Percentiles rank a stretch among this genome's conserved stretches.
These are phyloP conservation scores for Amyloporia xantha DNA, from an alignment of 768 basidiomycete genomes.

Conservation along the genomic window DNA sequence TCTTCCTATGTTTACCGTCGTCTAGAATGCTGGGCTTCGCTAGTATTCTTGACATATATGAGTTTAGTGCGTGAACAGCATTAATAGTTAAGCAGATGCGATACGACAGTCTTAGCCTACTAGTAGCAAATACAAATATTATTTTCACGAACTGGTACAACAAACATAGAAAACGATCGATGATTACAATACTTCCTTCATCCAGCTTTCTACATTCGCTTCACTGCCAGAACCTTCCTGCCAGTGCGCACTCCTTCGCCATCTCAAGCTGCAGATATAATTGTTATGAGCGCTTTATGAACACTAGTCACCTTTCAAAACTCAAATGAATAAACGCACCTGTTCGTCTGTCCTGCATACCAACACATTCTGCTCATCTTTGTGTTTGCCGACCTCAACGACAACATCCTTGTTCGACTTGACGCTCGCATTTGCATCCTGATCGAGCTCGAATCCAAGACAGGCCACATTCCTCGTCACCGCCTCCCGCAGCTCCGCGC, in stretches of 20 bases:
- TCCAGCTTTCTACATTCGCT: too few species aligned
- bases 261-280: conserved; percentile 32
- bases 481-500: conserved; percentile 50
- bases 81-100: too few species aligned
- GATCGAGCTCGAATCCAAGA: conserved; percentile 56
- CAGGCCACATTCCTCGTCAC: conserved; percentile 48
- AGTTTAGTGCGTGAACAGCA: too few species aligned
- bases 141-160: too few species aligned
- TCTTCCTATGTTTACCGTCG: too few species aligned
- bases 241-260: conserved; percentile 33
- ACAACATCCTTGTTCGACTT: conserved; percentile 33
- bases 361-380: conserved; percentile 32
- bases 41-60: too few species aligned
- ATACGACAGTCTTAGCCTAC: too few species aligned
- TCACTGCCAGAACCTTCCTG: conserved; percentile 21
- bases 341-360: conserved; percentile 68
- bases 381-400: conserved; percentile 36
- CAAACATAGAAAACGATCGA: too few species aligned
- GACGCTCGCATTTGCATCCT: conserved; percentile 37
- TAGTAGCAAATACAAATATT: too few species aligned
- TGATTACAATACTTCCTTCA: too few species aligned
- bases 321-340: conserved; percentile 28
- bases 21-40: too few species aligned
- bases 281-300: conserved; percentile 4
- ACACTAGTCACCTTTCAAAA: neutral